A percentile compares a stretch with the other conserved stretches of the same genome.
Evolutionary conservation across 169 alveolate genomes (phyloP).

Genomic region (Eimeria tenella): DNA sequence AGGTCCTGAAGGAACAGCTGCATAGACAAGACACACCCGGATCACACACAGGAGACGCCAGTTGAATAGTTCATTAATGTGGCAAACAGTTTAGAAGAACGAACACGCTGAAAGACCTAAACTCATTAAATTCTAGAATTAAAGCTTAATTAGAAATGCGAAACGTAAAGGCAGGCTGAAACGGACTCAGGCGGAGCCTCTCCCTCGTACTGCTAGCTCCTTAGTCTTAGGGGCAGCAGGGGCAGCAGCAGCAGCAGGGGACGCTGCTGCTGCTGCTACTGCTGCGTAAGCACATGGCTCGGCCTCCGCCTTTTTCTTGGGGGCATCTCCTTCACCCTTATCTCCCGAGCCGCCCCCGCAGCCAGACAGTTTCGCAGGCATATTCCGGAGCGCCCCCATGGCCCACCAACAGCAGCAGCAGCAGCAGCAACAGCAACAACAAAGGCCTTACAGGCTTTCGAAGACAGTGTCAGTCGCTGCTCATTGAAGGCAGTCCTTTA

Average conservation of each 20-base stretch:
- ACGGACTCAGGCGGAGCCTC: no score
- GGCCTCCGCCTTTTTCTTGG: neutral
- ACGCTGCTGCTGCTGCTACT: neutral
- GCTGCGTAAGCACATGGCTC: neutral
- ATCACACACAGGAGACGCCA: no score
- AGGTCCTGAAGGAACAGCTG: neutral
- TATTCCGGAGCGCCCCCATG: neutral
- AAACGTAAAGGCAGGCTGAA: no score
- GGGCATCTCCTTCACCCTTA: neutral
- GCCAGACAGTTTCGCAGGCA: neutral
- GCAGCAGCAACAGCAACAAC: conserved; percentile 7
- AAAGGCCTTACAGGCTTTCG: neutral
- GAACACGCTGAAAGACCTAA: no score
- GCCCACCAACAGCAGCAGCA: conserved; percentile 10
- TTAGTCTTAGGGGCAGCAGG: neutral
- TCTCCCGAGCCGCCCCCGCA: neutral
- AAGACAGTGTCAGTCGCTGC: neutral
- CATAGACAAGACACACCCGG: neutral
- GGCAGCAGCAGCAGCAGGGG: neutral
- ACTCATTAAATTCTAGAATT: no score
- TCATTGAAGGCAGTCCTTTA: neutral
- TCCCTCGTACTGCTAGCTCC: neutral
- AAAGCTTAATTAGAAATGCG: no score
- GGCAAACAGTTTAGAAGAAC: no score
- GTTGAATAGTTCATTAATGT: no score